Evolutionary conservation across 2,329 filamentous ascomycete genomes (phyloP).

Genomic region (Colletotrichum sp.): DNA sequence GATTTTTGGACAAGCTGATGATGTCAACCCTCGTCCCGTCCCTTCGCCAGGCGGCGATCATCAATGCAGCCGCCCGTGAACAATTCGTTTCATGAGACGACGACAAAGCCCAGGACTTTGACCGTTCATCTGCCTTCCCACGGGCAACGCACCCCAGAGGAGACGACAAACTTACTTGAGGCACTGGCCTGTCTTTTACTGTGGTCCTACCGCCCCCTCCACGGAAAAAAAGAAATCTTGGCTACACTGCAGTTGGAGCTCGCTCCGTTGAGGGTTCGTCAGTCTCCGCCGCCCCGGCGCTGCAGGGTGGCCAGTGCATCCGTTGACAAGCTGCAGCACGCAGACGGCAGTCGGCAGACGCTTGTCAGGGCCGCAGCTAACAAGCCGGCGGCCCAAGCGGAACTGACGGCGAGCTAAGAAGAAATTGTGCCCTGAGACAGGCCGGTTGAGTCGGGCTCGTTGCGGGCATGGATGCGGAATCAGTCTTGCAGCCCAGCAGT

Average conservation of each 20-base stretch:
- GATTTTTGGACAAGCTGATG: neutral
- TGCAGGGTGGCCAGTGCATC: neutral
- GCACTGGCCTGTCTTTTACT: neutral
- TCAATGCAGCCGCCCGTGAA: neutral
- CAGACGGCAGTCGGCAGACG: neutral
- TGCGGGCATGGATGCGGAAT: neutral
- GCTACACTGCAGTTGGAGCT: neutral
- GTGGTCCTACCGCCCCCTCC: neutral
- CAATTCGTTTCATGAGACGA: neutral
- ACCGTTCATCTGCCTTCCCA: neutral
- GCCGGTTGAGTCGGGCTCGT: neutral
- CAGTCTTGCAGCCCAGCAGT: neutral
- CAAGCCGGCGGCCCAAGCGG: neutral
- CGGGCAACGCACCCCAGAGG: neutral
- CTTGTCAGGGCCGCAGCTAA: neutral
- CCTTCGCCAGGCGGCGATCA: neutral
- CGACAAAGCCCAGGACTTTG: neutral
- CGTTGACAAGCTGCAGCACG: neutral
- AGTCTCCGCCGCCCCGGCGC: neutral
- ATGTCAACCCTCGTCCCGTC: neutral
- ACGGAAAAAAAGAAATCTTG: neutral
- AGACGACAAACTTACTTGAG: neutral
- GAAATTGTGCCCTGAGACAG: neutral
- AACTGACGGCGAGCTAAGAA: neutral
- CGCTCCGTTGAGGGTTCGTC: neutral